Evolutionary conservation across 805 yeast species (phyloP).

Genomic region (Ogataea wickerhamii): DNA sequence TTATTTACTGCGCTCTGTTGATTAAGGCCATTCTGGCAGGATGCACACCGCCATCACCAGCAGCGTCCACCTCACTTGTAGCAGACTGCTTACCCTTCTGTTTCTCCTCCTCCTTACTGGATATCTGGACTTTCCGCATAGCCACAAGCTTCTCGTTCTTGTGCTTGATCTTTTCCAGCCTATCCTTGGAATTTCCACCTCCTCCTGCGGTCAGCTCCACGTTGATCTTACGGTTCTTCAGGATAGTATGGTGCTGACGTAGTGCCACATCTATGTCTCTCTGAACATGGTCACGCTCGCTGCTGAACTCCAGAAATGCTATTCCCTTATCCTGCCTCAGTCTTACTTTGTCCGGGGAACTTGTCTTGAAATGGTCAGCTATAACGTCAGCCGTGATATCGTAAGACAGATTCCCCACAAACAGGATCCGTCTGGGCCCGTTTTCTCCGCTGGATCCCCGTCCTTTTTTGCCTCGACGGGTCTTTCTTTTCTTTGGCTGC

Average conservation of each 20-base stretch:
- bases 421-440: slow-evolving; percentile 72
- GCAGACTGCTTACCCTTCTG: slow-evolving; percentile 30
- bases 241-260: slow-evolving; percentile 70
- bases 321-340: slow-evolving; percentile 83
- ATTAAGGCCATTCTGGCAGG: slow-evolving; percentile 63
- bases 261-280: slow-evolving; percentile 81
- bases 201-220: slow-evolving; percentile 98
- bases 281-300: slow-evolving; percentile 58
- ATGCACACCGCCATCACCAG: slow-evolving; percentile 43
- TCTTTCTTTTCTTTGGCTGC: slow-evolving; percentile 58
- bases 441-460: slow-evolving; percentile 40
- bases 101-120: slow-evolving; percentile 41
- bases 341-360: slow-evolving; percentile 73
- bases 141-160: slow-evolving; percentile 74
- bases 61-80: slow-evolving; percentile 10
- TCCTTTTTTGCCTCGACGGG: slow-evolving; percentile 75
- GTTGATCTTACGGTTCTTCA: slow-evolving; percentile 76
- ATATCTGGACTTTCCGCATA: slow-evolving; percentile 61
- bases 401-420: slow-evolving; percentile 88
- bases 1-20: slow-evolving; percentile 17
- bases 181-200: slow-evolving; percentile 79
- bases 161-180: slow-evolving; percentile 66
- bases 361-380: slow-evolving; percentile 64
- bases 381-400: slow-evolving; percentile 61
- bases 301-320: slow-evolving; percentile 82